Evolutionary conservation across 192 early-diverging fungal species (phyloP).

Genomic region (Umbelopsis sp.): DNA sequence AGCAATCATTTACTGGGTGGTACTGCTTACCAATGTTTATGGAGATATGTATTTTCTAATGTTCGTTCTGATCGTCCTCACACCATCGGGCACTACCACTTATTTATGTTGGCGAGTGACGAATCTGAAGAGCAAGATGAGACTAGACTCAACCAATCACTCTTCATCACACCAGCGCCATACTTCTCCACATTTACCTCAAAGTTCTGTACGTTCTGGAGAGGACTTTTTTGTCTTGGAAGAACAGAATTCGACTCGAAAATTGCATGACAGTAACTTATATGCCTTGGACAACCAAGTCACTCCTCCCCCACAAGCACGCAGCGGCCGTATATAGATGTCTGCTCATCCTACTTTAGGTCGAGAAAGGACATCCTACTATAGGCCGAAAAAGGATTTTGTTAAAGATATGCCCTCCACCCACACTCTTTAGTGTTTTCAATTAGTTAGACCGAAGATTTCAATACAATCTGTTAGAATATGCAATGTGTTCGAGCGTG

Average conservation of each 20-base stretch:
- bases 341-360: background rate
- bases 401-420: no score
- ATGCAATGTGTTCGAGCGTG: no score
- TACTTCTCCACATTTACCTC: conserved; percentile 13
- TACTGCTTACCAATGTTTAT: conserved; percentile 12
- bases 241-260: background rate
- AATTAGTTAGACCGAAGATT: no score
- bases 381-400: no score
- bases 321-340: background rate
- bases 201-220: background rate
- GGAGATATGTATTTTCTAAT: conserved; percentile 22
- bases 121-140: conserved; percentile 9
- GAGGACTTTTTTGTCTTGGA: conserved; percentile 21
- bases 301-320: conserved; percentile 8
- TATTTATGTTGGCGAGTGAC: conserved; percentile 17
- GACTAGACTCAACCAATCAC: background rate
- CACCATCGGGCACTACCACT: conserved; percentile 20
- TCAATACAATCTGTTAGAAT: no score
- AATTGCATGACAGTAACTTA: background rate
- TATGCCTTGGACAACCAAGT: background rate
- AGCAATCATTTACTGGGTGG: conserved; percentile 19
- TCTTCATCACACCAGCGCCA: conserved; percentile 3
- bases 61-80: conserved; percentile 19
- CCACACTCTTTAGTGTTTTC: no score
- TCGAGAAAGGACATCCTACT: no score